These are phyloP conservation scores for Pholiota conissans DNA, from an alignment of 768 basidiomycete genomes.

Conservation along the genomic window DNA sequence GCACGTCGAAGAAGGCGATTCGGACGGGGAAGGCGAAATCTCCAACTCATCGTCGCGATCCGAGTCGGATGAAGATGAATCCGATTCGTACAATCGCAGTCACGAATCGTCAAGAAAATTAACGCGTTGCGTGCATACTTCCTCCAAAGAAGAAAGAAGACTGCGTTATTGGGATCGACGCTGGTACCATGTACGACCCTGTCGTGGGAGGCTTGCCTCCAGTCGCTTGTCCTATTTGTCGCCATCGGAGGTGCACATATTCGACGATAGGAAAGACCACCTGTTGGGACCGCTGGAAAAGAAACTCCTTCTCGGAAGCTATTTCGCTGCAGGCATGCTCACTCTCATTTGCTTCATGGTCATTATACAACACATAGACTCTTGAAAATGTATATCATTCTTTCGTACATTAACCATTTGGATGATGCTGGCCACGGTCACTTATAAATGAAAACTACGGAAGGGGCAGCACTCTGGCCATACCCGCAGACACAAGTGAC, in stretches of 20 bases:
- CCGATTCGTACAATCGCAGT: no score
- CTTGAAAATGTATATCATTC: background rate
- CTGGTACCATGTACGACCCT: no score
- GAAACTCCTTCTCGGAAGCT: background rate
- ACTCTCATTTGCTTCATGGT: background rate
- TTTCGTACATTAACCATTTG: no score
- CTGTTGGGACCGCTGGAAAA: background rate
- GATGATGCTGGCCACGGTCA: no score
- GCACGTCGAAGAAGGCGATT: slow-evolving; percentile 3
- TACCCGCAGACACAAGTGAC: no score
- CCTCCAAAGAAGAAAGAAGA: no score
- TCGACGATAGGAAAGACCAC: background rate
- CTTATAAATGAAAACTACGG: no score
- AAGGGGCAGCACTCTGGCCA: no score
- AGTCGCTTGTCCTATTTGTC: background rate
- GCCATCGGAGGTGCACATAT: background rate
- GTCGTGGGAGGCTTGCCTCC: no score
- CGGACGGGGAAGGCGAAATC: background rate
- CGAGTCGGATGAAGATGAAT: background rate
- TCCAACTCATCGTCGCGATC: background rate
- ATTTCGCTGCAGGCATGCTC: background rate
- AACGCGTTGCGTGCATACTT: background rate
- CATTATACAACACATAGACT: background rate
- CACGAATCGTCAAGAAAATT: no score
- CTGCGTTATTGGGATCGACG: no score